phyloP scores from a whole-genome alignment of 257 asterid genomes.

The Nicotiana tabacum region DNA sequence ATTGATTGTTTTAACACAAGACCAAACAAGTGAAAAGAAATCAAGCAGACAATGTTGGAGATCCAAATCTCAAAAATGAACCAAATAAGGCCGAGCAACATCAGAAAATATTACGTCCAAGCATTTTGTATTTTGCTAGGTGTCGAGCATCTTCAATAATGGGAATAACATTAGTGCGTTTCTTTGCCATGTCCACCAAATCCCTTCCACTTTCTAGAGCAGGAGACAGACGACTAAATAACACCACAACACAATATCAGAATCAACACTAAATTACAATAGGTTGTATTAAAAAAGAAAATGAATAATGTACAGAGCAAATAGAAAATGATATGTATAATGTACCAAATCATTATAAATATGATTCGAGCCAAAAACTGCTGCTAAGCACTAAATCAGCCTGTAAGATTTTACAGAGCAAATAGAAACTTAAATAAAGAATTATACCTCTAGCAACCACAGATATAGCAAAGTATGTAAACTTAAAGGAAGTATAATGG shows the following conservation, averaged over 20 bases:
- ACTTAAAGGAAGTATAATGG: not conserved
- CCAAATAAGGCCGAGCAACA: conserved; percentile 17
- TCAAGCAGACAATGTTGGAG: not conserved
- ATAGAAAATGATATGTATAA: no score
- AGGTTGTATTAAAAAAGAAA: not conserved
- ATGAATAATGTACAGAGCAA: no score
- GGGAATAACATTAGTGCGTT: conserved; percentile 12
- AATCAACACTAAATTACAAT: not conserved
- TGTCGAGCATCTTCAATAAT: conserved; percentile 19
- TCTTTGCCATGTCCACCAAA: conserved; percentile 75
- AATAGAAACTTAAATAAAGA: not conserved
- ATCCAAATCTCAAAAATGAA: not conserved
- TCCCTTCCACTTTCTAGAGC: conserved; percentile 15
- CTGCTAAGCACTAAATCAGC: not conserved
- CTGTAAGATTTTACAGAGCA: no score
- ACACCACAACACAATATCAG: not conserved
- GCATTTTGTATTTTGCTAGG: conserved; percentile 11
- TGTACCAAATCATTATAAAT: no score
- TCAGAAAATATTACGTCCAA: conserved; percentile 17
- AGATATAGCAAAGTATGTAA: not conserved
- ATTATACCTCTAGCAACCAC: not conserved
- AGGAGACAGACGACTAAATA: not conserved
- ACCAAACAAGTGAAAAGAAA: not conserved
- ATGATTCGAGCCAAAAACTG: not conserved
- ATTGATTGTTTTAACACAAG: not conserved